A percentile compares a stretch with the other conserved stretches of the same genome.
phyloP scores from a whole-genome alignment of 208 protist species.

The Acanthamoeba lenticulata region DNA sequence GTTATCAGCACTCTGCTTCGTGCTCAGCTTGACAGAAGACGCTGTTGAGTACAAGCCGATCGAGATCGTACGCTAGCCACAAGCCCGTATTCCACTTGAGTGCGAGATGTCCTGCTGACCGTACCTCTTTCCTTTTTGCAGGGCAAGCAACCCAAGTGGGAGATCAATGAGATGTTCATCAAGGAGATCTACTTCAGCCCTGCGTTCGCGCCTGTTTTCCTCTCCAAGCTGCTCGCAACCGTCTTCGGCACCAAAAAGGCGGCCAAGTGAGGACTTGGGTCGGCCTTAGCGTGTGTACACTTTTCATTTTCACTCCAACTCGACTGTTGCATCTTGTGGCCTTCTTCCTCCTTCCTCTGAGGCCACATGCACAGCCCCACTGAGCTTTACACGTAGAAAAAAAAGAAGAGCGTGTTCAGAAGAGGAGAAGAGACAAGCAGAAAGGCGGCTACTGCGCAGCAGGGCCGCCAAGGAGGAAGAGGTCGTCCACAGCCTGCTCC shows the following conservation, averaged over 20 bases:
- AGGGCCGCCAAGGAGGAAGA: not conserved
- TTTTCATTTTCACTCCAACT: too few relatives aligned
- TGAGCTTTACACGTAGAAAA: too few relatives aligned
- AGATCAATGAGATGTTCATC: slow-evolving; percentile 59
- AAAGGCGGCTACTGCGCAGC: not conserved
- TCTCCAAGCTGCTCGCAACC: slow-evolving; percentile 47
- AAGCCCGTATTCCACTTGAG: not conserved
- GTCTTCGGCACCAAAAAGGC: slow-evolving; percentile 24
- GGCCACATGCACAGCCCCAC: too few relatives aligned
- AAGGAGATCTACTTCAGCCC: slow-evolving; percentile 64
- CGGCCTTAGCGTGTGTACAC: not conserved
- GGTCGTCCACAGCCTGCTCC: not conserved
- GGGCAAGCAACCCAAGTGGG: slow-evolving; percentile 58
- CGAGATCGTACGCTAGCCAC: not conserved
- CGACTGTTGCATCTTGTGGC: not conserved
- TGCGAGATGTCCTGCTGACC: not conserved
- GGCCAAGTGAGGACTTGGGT: not conserved
- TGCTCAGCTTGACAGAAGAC: slow-evolving; percentile 9
- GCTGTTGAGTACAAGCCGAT: slow-evolving; percentile 12
- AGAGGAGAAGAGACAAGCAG: not conserved
- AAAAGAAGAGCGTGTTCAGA: too few relatives aligned
- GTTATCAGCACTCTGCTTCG: not conserved
- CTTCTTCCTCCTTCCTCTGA: not conserved
- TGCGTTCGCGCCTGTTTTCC: slow-evolving; percentile 32
- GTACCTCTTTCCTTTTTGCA: not conserved